These are phyloP conservation scores for Arthrobotrys megalospora DNA, from an alignment of 2,329 filamentous ascomycete species.

Conservation along the genomic window DNA sequence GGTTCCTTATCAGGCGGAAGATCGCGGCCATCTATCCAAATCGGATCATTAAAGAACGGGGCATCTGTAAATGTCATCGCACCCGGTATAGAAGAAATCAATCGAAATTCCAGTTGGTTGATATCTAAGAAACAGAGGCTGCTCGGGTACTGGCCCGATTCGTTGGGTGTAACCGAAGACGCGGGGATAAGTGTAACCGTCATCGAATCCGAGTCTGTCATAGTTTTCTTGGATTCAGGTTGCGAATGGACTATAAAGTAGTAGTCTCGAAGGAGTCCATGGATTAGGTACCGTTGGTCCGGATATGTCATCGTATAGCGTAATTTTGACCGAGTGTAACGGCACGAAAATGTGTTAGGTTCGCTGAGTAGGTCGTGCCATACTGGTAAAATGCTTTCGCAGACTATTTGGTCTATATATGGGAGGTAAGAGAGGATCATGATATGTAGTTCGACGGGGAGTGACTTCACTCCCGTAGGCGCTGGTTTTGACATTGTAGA, in stretches of 20 bases:
- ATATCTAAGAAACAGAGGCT: slow-evolving; percentile 6
- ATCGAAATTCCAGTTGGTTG: not conserved
- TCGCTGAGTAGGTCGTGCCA: slow-evolving; percentile 28
- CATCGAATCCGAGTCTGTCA: not conserved
- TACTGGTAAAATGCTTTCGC: slow-evolving; percentile 19
- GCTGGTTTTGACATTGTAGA: slow-evolving; percentile 2
- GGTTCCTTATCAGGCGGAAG: not conserved
- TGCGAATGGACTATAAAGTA: slow-evolving; percentile 34
- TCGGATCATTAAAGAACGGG: slow-evolving; percentile 34
- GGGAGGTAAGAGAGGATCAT: slow-evolving; percentile 39
- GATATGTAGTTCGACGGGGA: slow-evolving; percentile 31
- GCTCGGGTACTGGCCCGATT: slow-evolving; percentile 17
- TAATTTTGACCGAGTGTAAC: slow-evolving; percentile 12
- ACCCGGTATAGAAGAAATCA: slow-evolving; percentile 11
- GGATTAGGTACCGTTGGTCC: slow-evolving; percentile 25
- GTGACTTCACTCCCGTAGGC: slow-evolving; percentile 18
- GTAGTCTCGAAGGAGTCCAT: slow-evolving; percentile 29
- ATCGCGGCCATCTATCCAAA: slow-evolving; percentile 20
- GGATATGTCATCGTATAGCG: slow-evolving; percentile 37
- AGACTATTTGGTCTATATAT: slow-evolving; percentile 27
- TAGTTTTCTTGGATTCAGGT: not conserved
- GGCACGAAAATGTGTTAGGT: not conserved
- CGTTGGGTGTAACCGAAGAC: not conserved
- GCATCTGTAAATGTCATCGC: slow-evolving; percentile 32
- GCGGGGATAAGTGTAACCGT: slow-evolving; percentile 25